Evolutionary conservation across 2,329 filamentous ascomycete species (phyloP).

Genomic region (Pseudocercospora eumusae): DNA sequence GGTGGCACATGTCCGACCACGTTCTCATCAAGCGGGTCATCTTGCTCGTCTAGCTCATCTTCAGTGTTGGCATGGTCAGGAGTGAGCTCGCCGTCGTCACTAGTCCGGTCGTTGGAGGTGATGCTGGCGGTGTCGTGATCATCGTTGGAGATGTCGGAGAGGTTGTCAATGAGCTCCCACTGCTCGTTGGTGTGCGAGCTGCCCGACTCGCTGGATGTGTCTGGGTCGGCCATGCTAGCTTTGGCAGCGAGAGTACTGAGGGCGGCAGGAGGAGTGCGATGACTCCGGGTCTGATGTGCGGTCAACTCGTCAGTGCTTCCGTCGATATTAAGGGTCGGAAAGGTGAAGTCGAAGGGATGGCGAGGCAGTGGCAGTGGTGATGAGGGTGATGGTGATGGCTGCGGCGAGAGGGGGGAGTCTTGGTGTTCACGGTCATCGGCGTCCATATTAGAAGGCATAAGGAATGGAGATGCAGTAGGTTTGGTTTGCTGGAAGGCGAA

Average conservation of each 20-base stretch:
- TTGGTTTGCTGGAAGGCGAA: not conserved
- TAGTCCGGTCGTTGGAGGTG: conserved; percentile 28
- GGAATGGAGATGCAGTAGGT: too few species aligned
- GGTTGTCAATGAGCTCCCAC: conserved; percentile 38
- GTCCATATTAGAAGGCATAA: too few species aligned
- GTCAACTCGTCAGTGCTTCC: conserved; percentile 34
- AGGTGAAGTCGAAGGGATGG: conserved; percentile 29
- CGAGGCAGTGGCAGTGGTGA: conserved; percentile 7
- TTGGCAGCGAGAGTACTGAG: conserved; percentile 33
- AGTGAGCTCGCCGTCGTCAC: conserved; percentile 24
- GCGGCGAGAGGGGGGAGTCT: conserved; percentile 5
- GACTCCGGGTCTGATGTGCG: conserved; percentile 16
- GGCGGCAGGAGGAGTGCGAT: conserved; percentile 36
- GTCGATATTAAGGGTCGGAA: conserved; percentile 37
- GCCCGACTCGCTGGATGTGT: conserved; percentile 22
- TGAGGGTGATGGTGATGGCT: too few species aligned
- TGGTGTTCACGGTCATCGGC: too few species aligned
- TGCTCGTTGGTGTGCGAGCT: conserved; percentile 31
- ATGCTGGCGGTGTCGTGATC: conserved; percentile 40
- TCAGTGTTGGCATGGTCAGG: conserved; percentile 26
- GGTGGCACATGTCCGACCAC: not conserved
- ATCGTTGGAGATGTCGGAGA: conserved; percentile 38
- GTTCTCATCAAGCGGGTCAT: conserved; percentile 8
- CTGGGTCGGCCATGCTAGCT: conserved; percentile 27
- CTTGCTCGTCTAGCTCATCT: conserved; percentile 26